These are phyloP conservation scores for Omphalea diandra DNA, from an alignment of 441 rosid species.

Conservation along the genomic window DNA sequence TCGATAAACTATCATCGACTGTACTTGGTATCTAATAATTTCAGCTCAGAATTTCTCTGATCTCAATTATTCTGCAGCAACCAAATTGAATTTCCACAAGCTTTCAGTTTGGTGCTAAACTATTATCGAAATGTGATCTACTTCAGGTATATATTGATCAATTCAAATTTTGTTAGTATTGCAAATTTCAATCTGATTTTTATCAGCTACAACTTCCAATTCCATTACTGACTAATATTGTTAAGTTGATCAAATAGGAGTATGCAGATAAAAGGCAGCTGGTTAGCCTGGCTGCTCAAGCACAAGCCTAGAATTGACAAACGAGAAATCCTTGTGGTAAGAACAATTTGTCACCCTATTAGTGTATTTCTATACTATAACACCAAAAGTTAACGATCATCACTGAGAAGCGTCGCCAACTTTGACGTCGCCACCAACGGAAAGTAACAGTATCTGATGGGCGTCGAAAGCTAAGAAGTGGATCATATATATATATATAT, in stretches of 20 bases:
- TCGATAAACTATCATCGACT: not conserved
- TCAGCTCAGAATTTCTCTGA: not conserved
- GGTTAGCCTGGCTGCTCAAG: too few species aligned
- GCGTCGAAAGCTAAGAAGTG: slow-evolving; percentile 9
- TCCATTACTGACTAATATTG: not conserved
- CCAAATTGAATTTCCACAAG: not conserved
- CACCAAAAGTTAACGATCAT: not conserved
- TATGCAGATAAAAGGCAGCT: not conserved
- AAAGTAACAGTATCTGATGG: not conserved
- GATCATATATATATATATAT: slow-evolving; percentile 10
- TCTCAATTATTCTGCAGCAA: too few species aligned
- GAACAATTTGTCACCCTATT: not conserved
- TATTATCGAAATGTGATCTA: not conserved
- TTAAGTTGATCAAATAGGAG: not conserved
- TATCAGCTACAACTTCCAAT: not conserved
- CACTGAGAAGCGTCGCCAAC: not conserved
- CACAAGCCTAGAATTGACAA: not conserved
- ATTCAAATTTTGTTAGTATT: too few species aligned
- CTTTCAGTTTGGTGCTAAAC: not conserved
- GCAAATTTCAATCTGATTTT: too few species aligned
- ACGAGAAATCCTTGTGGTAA: not conserved
- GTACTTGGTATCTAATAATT: not conserved
- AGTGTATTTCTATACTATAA: not conserved
- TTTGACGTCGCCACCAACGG: slow-evolving; percentile 13
- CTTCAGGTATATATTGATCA: too few species aligned